A percentile compares a stretch with the other conserved stretches of the same genome.
Evolutionary conservation across 345 rosid species (phyloP).

Genomic region (Crucihimalaya himalaica): DNA sequence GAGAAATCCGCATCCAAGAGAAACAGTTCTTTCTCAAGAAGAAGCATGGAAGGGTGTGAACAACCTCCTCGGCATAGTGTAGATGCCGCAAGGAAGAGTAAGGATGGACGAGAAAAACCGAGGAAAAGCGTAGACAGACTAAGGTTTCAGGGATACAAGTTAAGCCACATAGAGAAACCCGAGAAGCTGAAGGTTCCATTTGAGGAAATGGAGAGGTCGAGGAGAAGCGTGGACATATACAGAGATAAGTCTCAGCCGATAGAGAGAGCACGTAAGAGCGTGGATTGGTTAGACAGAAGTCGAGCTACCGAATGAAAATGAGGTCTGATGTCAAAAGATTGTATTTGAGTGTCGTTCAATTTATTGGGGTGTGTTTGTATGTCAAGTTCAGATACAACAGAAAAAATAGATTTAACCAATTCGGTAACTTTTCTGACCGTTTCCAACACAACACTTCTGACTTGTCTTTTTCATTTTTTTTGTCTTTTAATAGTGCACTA

Average conservation of each 20-base stretch:
- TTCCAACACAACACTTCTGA: conserved; percentile 5
- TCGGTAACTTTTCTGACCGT: conserved; percentile 20
- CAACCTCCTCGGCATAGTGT: conserved; percentile 57
- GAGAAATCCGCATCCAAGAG: conserved; percentile 73
- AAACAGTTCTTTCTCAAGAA: conserved; percentile 52
- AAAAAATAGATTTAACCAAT: conserved; percentile 31
- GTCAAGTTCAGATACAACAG: conserved; percentile 18
- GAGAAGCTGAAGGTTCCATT: conserved; percentile 60
- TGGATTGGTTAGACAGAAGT: conserved; percentile 67
- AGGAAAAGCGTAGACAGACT: conserved; percentile 64
- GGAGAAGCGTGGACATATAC: conserved; percentile 86
- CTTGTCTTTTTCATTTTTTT: not conserved
- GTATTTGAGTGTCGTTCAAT: conserved; percentile 34
- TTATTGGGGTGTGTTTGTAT: conserved; percentile 37
- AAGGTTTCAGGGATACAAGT: conserved; percentile 66
- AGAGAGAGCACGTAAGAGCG: conserved; percentile 82
- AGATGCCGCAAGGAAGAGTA: conserved; percentile 74
- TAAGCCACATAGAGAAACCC: conserved; percentile 53
- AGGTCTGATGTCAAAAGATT: conserved; percentile 22
- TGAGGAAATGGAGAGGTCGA: conserved; percentile 80
- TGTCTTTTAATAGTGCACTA: not conserved
- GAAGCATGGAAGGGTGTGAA: conserved; percentile 62
- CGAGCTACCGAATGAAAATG: conserved; percentile 28
- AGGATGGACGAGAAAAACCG: conserved; percentile 66
- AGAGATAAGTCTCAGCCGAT: conserved; percentile 68